Percentiles rank a stretch among this genome's conserved stretches.
These are phyloP conservation scores for Debaryomyces nepalensis DNA, from an alignment of 1,139 yeast genomes.

Conservation along the genomic window DNA sequence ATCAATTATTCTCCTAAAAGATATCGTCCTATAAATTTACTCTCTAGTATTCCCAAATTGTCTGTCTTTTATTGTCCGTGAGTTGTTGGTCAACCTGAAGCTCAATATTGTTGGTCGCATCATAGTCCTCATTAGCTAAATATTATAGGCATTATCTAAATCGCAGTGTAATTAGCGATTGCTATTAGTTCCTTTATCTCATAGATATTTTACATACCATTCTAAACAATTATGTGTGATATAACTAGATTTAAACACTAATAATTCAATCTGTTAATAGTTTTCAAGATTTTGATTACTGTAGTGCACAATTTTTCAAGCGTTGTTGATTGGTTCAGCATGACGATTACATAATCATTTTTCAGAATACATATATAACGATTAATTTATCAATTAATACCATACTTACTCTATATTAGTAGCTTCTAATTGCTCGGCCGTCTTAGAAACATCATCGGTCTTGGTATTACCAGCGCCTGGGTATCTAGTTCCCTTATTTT, in stretches of 20 bases:
- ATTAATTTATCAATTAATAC: constrained; percentile 1
- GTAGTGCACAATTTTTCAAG: constrained; percentile 17
- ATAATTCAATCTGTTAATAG: background rate
- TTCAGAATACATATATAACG: background rate
- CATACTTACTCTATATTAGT: constrained; percentile 23
- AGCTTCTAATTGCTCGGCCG: constrained; percentile 21
- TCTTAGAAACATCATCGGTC: constrained; percentile 19
- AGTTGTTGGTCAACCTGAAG: too few relatives aligned
- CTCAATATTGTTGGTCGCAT: constrained; percentile 2
- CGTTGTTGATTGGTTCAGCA: constrained; percentile 21
- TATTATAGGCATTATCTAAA: background rate
- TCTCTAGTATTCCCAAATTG: too few relatives aligned
- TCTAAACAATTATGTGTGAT: constrained; percentile 5
- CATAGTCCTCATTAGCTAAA: background rate
- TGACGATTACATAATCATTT: constrained; percentile 15
- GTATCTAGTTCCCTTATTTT: constrained; percentile 84
- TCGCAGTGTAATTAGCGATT: too few relatives aligned
- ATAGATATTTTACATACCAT: constrained; percentile 3
- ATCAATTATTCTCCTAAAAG: too few relatives aligned
- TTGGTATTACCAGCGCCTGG: constrained; percentile 58
- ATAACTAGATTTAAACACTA: constrained; percentile 1
- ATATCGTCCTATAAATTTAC: background rate
- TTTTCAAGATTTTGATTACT: constrained; percentile 11
- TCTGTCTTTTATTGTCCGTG: too few relatives aligned
- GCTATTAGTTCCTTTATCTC: background rate